phyloP scores from a whole-genome alignment of 2,329 filamentous ascomycete genomes.

The Fusarium pseudoanthophilum region DNA sequence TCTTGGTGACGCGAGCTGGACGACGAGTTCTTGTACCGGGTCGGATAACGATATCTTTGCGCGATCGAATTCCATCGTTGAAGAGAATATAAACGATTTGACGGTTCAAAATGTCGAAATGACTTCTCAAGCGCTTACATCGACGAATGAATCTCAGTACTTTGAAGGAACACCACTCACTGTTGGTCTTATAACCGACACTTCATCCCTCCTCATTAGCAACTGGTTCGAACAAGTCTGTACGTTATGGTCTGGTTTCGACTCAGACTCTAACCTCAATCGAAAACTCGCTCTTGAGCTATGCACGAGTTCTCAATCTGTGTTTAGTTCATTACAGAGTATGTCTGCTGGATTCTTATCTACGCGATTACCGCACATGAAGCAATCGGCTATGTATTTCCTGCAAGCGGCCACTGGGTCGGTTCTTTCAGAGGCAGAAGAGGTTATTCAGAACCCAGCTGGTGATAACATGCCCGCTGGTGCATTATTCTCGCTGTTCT shows the following conservation, averaged over 20 bases:
- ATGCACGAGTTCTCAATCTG: constrained; percentile 51
- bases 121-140: constrained; percentile 5
- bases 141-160: constrained; percentile 20
- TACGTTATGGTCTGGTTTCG: constrained; percentile 54
- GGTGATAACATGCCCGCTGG: constrained; percentile 47
- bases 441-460: constrained; percentile 35
- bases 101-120: constrained; percentile 11
- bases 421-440: constrained; percentile 50
- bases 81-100: not conserved
- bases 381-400: constrained; percentile 48
- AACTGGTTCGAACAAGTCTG: constrained; percentile 56
- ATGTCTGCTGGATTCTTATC: constrained; percentile 55
- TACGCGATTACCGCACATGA: constrained; percentile 50
- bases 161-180: constrained; percentile 25
- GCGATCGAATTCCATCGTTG: constrained; percentile 8
- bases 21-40: constrained; percentile 26
- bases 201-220: constrained; percentile 49
- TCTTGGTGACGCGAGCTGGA: constrained; percentile 25
- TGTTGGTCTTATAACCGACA: constrained; percentile 43
- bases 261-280: constrained; percentile 53
- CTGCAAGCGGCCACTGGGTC: constrained; percentile 49
- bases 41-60: constrained; percentile 27
- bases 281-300: constrained; percentile 51
- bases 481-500: constrained; percentile 53
- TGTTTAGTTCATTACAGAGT: constrained; percentile 53